Percentiles rank a stretch among this genome's conserved stretches.
phyloP scores from a whole-genome alignment of 2,329 filamentous ascomycete species.

The Lecanicillium sp. region DNA sequence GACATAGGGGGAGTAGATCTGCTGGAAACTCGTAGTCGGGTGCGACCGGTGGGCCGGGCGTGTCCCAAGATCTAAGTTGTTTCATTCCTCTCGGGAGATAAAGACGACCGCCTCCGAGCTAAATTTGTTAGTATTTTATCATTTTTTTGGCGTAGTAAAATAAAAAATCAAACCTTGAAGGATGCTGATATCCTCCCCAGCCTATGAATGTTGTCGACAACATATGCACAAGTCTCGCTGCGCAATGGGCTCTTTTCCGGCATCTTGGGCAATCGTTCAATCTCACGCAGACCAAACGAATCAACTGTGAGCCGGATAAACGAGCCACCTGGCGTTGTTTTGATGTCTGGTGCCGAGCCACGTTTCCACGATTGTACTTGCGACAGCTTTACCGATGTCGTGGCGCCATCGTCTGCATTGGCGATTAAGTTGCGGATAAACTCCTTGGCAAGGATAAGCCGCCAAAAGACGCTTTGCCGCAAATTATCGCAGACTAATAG shows the following conservation, averaged over 20 bases:
- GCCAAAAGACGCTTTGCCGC: constrained; percentile 2
- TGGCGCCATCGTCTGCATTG: not conserved
- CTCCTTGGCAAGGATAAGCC: not conserved
- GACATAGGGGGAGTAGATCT: not conserved
- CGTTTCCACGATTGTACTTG: constrained; percentile 2
- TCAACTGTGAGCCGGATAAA: constrained; percentile 6
- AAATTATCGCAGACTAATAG: not conserved
- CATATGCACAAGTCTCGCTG: constrained; percentile 1
- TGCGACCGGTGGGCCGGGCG: constrained; percentile 1
- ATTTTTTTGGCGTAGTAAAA: not conserved
- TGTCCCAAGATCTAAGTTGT: constrained; percentile 4
- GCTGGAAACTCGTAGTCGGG: constrained; percentile 3
- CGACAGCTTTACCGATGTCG: not conserved
- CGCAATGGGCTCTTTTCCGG: not conserved
- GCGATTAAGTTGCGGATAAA: constrained; percentile 1
- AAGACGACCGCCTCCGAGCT: constrained; percentile 7
- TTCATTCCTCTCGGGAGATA: not conserved
- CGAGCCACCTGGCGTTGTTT: not conserved
- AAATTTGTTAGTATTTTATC: not conserved
- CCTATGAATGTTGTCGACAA: not conserved
- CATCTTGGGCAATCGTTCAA: not conserved
- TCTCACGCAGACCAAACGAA: not conserved
- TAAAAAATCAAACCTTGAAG: constrained; percentile 5
- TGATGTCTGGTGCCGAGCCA: not conserved
- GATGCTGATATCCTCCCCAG: not conserved